These are phyloP conservation scores for Betula pendula DNA, from an alignment of 306 rosid genomes.

Conservation along the genomic window DNA sequence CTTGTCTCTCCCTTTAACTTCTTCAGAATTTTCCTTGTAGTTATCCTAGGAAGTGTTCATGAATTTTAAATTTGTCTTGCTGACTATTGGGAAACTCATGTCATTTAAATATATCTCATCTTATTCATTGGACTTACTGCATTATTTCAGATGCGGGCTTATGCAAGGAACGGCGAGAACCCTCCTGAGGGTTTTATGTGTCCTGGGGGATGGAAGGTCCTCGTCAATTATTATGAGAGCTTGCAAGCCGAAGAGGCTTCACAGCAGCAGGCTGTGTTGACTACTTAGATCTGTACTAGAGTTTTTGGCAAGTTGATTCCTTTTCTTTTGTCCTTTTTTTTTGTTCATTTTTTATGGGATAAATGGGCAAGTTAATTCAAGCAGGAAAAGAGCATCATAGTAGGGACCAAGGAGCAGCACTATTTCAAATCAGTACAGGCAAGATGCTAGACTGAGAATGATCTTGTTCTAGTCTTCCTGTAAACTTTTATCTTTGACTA, in stretches of 20 bases:
- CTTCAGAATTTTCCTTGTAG: not conserved
- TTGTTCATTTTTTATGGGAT: not conserved
- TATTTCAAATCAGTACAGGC: no score
- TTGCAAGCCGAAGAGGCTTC: constrained; percentile 69
- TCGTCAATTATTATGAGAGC: constrained; percentile 77
- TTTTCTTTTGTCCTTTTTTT: not conserved
- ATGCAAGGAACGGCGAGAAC: constrained; percentile 80
- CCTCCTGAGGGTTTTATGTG: constrained; percentile 99
- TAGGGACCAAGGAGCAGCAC: not conserved
- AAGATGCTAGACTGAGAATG: not conserved
- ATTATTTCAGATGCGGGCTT: constrained; percentile 74
- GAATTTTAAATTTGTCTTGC: not conserved
- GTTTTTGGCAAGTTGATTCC: constrained; percentile 11
- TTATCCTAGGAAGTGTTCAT: not conserved
- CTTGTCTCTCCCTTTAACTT: not conserved
- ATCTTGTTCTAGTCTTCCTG: not conserved
- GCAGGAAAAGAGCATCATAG: no score
- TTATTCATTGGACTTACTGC: not conserved
- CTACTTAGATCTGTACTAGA: constrained; percentile 41
- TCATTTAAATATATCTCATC: not conserved
- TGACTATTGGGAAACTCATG: not conserved
- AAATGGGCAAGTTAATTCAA: not conserved
- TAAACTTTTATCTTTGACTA: not conserved
- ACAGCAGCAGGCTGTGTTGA: constrained; percentile 59
- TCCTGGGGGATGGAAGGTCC: constrained; percentile 91